Percentiles rank a stretch among this genome's conserved stretches.
phyloP scores from a whole-genome alignment of 1,139 yeast species.

The Yamadazyma songkhlaensis region DNA sequence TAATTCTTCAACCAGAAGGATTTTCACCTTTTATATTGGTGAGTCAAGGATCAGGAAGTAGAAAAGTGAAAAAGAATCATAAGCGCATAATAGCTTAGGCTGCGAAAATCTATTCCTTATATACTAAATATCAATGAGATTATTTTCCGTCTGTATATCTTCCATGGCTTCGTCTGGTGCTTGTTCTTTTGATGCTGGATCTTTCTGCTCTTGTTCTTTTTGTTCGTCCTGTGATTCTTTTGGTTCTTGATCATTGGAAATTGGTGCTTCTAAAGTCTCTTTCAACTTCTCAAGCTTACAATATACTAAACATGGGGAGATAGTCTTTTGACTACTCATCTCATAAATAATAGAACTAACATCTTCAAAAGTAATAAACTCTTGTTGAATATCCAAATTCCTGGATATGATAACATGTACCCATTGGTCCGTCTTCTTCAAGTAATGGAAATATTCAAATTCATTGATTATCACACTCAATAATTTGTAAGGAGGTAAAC shows the following conservation, averaged over 20 bases:
- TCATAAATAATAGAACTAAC: slow-evolving; percentile 6
- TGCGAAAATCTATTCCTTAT: neutral
- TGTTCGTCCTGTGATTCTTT: neutral
- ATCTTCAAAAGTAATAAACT: slow-evolving; percentile 8
- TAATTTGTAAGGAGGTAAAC: slow-evolving; percentile 19
- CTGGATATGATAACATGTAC: slow-evolving; percentile 13
- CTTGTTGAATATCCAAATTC: slow-evolving; percentile 10
- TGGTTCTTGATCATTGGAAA: too few relatives aligned
- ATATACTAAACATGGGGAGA: slow-evolving; percentile 10
- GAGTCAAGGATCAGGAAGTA: neutral
- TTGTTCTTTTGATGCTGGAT: too few relatives aligned
- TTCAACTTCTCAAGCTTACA: slow-evolving; percentile 9
- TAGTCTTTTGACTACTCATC: slow-evolving; percentile 3
- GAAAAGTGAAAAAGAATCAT: neutral
- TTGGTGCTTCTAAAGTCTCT: too few relatives aligned
- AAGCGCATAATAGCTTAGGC: slow-evolving; percentile 12
- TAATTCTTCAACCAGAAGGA: neutral
- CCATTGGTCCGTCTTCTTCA: slow-evolving; percentile 17
- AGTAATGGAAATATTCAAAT: slow-evolving; percentile 24
- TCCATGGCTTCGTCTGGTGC: too few relatives aligned
- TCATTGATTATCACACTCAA: slow-evolving; percentile 31
- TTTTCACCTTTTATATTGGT: neutral
- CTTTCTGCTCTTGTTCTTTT: neutral
- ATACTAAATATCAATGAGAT: neutral
- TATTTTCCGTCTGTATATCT: neutral